Evolutionary conservation across 2,329 filamentous ascomycete genomes (phyloP).

Genomic region (Camptophora hylomeconis): DNA sequence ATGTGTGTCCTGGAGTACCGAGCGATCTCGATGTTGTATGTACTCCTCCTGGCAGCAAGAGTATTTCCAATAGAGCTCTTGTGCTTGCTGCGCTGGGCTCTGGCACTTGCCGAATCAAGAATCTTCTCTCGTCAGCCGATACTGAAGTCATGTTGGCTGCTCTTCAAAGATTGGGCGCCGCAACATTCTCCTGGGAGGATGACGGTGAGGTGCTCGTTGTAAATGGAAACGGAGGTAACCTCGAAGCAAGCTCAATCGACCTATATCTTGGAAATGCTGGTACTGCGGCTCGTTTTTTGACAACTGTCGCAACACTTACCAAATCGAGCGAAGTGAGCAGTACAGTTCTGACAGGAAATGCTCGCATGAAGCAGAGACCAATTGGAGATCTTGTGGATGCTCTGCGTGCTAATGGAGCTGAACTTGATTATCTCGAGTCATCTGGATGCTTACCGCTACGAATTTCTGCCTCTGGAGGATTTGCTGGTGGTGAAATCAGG

Average conservation of each 20-base stretch:
- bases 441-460: conserved; percentile 72
- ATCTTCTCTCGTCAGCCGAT: conserved; percentile 90
- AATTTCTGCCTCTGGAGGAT: conserved; percentile 69
- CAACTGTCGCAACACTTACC: conserved; percentile 78
- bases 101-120: conserved; percentile 77
- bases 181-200: conserved; percentile 86
- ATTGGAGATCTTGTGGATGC: conserved; percentile 90
- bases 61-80: conserved; percentile 88
- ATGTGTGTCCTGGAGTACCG: conserved; percentile 60
- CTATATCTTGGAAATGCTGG: conserved; percentile 94
- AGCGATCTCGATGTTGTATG: conserved; percentile 56
- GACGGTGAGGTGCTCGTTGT: conserved; percentile 85
- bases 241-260: conserved; percentile 61
- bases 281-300: conserved; percentile 88
- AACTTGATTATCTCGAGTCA: conserved; percentile 72
- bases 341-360: conserved; percentile 82
- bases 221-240: conserved; percentile 74
- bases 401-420: conserved; percentile 72
- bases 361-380: conserved; percentile 88
- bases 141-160: conserved; percentile 95
- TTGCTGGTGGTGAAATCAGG: conserved; percentile 77
- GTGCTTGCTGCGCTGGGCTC: conserved; percentile 83
- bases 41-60: conserved; percentile 88
- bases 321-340: conserved; percentile 48
- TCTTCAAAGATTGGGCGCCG: conserved; percentile 71